Percentiles rank a stretch among this genome's conserved stretches.
Conservation (phyloP, 495 filamentous ascomycete genomes). For the Penicillium cosmopolitanum region DNA sequence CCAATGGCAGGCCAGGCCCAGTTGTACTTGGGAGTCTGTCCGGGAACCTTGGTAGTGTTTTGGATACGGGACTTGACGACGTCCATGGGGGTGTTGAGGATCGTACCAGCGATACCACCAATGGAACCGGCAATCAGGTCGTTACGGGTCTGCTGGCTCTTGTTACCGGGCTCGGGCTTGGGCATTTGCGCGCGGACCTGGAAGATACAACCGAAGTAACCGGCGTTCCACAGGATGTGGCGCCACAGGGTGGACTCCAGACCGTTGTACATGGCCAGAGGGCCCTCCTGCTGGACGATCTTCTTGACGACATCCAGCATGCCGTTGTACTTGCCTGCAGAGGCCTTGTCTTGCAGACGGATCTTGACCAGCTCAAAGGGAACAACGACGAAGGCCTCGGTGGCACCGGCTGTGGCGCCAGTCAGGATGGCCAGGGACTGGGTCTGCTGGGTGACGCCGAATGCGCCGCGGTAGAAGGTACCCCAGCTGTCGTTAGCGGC, state of each 20-base stretch:
- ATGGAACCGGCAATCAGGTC: conserved; percentile 84
- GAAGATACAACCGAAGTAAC: conserved; percentile 98
- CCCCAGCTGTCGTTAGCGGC: conserved; percentile 99
- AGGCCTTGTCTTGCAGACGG: conserved; percentile 90
- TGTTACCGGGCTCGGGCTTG: conserved; percentile 66
- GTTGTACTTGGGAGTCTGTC: conserved; percentile 88
- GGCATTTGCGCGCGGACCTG: conserved; percentile 87
- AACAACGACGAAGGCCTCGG: conserved; percentile 93
- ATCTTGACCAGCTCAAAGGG: conserved; percentile 97
- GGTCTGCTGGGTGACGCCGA: conserved; percentile 83
- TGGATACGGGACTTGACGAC: conserved; percentile 98
- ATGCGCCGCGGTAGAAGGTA: conserved; percentile 80
- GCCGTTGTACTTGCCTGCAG: conserved; percentile 91
- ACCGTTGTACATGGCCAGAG: conserved; percentile 91
- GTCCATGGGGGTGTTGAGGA: conserved; percentile 96
- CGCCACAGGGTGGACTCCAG: conserved; percentile 96
- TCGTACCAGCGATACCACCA: conserved; percentile 89
- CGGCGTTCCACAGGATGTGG: conserved; percentile 95
- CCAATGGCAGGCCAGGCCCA: conserved; percentile 90
- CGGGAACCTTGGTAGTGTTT: conserved; percentile 81
- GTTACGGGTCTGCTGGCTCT: conserved; percentile 78
- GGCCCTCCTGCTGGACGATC: conserved; percentile 81
- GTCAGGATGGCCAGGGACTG: conserved; percentile 88
- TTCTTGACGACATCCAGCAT: conserved; percentile 88
- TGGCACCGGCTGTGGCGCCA: conserved; percentile 91